Evolutionary conservation across 345 rosid species (phyloP), one percentile per base, ranked within the genome.

Genomic region (Rhodamnia argentea): DNA sequence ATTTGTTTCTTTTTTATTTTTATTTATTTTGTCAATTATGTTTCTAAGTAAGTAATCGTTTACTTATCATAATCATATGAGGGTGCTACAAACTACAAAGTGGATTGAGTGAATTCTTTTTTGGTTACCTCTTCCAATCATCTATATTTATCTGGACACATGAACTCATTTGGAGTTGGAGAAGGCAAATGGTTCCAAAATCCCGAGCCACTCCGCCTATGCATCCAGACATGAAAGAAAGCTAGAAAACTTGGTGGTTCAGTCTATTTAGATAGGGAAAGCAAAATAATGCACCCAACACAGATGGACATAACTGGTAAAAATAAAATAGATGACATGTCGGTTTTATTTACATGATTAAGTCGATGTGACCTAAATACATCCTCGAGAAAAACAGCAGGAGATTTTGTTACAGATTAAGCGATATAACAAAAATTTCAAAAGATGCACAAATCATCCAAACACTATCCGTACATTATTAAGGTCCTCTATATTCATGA

Each of bases 71-170:
- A 1, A 2, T 15, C 44, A 32, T 27, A 3, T 10, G 0, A 7
- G 0, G 9, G 0, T 0, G 27, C 2, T 27, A 0, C 29, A 27
- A 27, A 60, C 74, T 27, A 27, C 14, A 60, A 60, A 60, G 74
- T 7, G 40, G 37, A 60, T 60, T 27, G 12, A 60, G 20, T 27
- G 74, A 60, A 60, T 5, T 26, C 26, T 60, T 27, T 12, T 60
- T 3, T 9, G 55, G 55, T 7, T 64, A 29, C 44, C 23, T 29
- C 44, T 64, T 29, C 44, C 76, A 32, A 29, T 13, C 23, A 64
- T 18, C 23, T 16, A 16, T 32, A 64, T 64, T 16, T 64, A 64
- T 29, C 12, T 32, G 1, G 24, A 64, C 9, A 13, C 44, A 15
- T 64, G 12, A 22, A 16, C 44, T 32, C 44, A 4, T 64, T 11